Evolutionary conservation across 495 filamentous ascomycete species (phyloP).

Genomic region (Penicillium simplicissimum): DNA sequence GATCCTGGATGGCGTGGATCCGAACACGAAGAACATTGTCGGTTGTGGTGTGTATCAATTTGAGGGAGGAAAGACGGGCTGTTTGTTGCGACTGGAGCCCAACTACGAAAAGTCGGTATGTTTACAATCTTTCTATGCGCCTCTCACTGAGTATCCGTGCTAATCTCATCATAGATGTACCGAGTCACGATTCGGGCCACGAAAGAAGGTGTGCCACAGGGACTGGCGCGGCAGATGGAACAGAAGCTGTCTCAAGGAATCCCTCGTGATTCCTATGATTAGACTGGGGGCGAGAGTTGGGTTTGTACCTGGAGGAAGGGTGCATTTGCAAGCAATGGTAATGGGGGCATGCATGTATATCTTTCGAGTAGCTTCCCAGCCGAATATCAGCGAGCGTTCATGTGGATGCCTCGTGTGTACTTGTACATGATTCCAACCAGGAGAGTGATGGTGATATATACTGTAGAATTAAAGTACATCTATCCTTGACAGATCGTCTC

Average conservation of each 20-base stretch:
- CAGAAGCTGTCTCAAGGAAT: slow-evolving; percentile 66
- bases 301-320: background rate
- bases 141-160: background rate
- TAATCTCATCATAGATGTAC: slow-evolving; percentile 68
- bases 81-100: slow-evolving; percentile 89
- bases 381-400: slow-evolving; percentile 26
- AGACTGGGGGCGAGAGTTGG: background rate
- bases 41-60: slow-evolving; percentile 90
- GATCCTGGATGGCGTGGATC: slow-evolving; percentile 80
- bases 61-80: slow-evolving; percentile 86
- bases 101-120: slow-evolving; percentile 85
- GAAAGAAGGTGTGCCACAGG: slow-evolving; percentile 80
- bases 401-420: slow-evolving; percentile 13
- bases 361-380: slow-evolving; percentile 19
- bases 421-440: slow-evolving; percentile 22
- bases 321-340: slow-evolving; percentile 9
- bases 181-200: slow-evolving; percentile 93
- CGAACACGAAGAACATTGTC: slow-evolving; percentile 88
- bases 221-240: slow-evolving; percentile 83
- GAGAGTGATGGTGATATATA: slow-evolving; percentile 20
- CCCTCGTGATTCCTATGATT: slow-evolving; percentile 14
- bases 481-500: background rate
- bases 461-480: slow-evolving; percentile 10
- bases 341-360: slow-evolving; percentile 27
- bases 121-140: background rate